Evolutionary conservation across 164 flowering plant genomes (phyloP).

Genomic region (Vitis rotundifolia): DNA sequence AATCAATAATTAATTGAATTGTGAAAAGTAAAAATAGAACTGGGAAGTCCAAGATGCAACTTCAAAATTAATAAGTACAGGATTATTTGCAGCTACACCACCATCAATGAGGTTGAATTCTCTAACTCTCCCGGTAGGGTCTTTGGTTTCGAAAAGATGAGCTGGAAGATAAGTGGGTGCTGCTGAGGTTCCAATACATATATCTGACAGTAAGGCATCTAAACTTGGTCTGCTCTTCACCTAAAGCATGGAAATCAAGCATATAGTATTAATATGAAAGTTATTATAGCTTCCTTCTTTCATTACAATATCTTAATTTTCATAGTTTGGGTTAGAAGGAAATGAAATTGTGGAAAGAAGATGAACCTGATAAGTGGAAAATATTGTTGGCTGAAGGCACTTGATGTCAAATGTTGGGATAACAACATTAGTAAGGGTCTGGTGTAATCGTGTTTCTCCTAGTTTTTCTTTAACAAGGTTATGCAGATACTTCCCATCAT

Average conservation of each 20-base stretch:
- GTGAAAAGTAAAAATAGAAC: neutral
- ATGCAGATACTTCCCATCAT: constrained; percentile 35
- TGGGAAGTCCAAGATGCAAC: neutral
- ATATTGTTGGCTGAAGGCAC: constrained; percentile 11
- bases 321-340: no score
- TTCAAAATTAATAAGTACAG: constrained; percentile 18
- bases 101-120: constrained; percentile 43
- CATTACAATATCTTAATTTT: no score
- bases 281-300: no score
- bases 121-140: constrained; percentile 13
- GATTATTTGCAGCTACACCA: constrained; percentile 46
- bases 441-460: constrained; percentile 11
- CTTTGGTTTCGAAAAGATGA: constrained; percentile 25
- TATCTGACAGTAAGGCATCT: constrained; percentile 36
- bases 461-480: constrained; percentile 17
- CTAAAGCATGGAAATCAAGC: constrained; percentile 1
- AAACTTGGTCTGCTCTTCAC: constrained; percentile 5
- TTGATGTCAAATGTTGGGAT: constrained; percentile 36
- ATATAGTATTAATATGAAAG: no score
- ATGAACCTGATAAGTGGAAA: constrained; percentile 21
- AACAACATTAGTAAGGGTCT: constrained; percentile 31
- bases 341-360: neutral
- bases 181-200: constrained; percentile 46
- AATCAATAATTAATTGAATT: neutral
- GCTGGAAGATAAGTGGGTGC: constrained; percentile 51